phyloP scores from a whole-genome alignment of 2,329 filamentous ascomycete genomes.

The Acephala macrosclerotiorum region DNA sequence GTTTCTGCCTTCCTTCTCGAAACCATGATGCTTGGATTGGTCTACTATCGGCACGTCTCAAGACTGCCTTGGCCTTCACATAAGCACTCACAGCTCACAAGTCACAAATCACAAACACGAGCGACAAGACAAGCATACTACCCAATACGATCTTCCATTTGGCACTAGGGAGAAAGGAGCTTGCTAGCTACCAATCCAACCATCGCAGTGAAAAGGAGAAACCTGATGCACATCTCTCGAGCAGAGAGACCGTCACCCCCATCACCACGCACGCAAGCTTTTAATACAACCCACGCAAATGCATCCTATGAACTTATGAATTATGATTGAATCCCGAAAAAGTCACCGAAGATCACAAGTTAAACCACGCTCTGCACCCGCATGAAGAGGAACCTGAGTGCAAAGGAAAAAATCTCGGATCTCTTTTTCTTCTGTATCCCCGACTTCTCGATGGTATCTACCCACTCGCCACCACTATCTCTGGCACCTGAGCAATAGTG shows the following conservation, averaged over 20 bases:
- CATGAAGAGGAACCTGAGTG: not conserved
- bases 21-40: too few species aligned
- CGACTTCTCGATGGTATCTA: not conserved
- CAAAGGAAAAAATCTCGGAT: slow-evolving; percentile 1
- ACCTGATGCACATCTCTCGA: too few species aligned
- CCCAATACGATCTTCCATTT: not conserved
- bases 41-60: too few species aligned
- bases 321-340: not conserved
- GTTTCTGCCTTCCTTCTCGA: too few species aligned
- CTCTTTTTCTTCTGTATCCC: not conserved
- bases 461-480: too few species aligned
- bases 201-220: not conserved
- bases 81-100: not conserved
- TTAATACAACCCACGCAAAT: slow-evolving; percentile 30
- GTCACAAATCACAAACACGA: not conserved
- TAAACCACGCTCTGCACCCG: not conserved
- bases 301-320: slow-evolving; percentile 14
- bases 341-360: slow-evolving; percentile 7
- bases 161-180: not conserved
- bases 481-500: not conserved
- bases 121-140: not conserved
- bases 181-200: not conserved
- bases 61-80: too few species aligned
- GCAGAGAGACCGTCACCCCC: too few species aligned
- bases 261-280: slow-evolving; percentile 6